Base-by-base conservation (phyloP, 1,284 basidiomycete species). In the Sutorius eximius region DNA sequence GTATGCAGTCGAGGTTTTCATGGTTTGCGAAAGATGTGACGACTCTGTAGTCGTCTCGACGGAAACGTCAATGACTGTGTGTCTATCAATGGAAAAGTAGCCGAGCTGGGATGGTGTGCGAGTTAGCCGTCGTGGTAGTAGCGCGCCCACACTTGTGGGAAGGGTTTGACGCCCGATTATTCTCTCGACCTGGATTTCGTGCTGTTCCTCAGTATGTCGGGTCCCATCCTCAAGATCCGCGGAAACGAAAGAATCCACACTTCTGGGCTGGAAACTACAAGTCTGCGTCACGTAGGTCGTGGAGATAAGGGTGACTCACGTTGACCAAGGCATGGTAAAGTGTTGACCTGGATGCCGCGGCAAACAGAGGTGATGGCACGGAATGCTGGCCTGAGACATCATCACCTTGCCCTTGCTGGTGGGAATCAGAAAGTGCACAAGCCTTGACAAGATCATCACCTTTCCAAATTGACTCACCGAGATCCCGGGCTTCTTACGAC, bases 401-500 rank as follows among this genome's bases (percentile, higher is more conserved):
- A 3, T 52, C 56, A 30, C n/a, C 57, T 36, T 45, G 58, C 30
- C 30, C 51, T 22, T 57, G 57, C 71, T 73, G 42, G 16, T 52
- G 27, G 32, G 34, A 22, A 30, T 60, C 24, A 62, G 46, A 51
- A 34, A 47, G 15, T 12, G 42, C 32, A 34, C 34, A 33, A 22
- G 34, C 36, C 30, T 37, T 32, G 32, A 41, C 32, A 33, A 49
- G 47, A 42, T n/a, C 59, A 69, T 55, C 55, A 83, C 82, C 74
- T 82, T 76, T 30, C 82, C 82, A 57, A 82, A 80, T 18, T 79
- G 73, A 44, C 79, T 79, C 46, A 83, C 73, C 4, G 80, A 82
- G 41, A 83, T 74, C 48, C 76, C 79, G 15, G 76, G 77, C 49
- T 73, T 71, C 55, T 76, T 71, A 47, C 69, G 12, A 20, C 8